Evolutionary conservation across 2,329 filamentous ascomycete genomes (phyloP).

Genomic region (Paraphoma chrysanthemicola): DNA sequence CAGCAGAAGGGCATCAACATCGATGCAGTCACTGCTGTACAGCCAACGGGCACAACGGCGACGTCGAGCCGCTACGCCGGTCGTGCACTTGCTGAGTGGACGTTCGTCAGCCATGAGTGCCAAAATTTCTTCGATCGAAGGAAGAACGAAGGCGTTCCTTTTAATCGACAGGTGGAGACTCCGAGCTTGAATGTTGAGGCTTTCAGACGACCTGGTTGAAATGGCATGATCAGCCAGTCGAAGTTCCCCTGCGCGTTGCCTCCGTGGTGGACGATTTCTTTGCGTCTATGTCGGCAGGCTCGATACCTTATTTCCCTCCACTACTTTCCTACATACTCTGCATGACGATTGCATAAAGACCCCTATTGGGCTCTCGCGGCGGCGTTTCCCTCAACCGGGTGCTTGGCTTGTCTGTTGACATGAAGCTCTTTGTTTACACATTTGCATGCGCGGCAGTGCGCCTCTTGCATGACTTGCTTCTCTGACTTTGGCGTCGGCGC

Average conservation of each 20-base stretch:
- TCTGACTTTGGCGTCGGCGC: not conserved
- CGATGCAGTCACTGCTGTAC: conserved; percentile 27
- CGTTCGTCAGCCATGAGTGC: conserved; percentile 75
- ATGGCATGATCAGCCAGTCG: not conserved
- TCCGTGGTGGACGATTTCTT: conserved; percentile 1
- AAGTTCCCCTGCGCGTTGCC: no score
- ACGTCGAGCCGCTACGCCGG: conserved; percentile 68
- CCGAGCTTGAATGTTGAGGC: conserved; percentile 70
- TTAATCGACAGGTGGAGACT: conserved; percentile 73
- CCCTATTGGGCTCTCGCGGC: conserved; percentile 7
- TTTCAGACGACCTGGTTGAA: conserved; percentile 57
- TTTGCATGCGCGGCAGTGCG: conserved; percentile 35
- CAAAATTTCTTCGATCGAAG: conserved; percentile 82
- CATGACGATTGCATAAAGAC: conserved; percentile 28
- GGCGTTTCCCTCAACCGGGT: conserved; percentile 14
- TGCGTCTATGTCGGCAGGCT: conserved; percentile 24
- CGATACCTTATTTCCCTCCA: conserved; percentile 20
- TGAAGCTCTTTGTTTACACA: conserved; percentile 11
- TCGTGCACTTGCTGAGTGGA: conserved; percentile 80
- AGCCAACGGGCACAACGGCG: conserved; percentile 47
- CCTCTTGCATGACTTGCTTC: conserved; percentile 28
- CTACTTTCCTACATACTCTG: conserved; percentile 9
- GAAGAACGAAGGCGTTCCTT: conserved; percentile 73
- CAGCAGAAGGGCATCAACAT: conserved; percentile 48
- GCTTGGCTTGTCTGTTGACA: not conserved